phyloP scores from a whole-genome alignment of 441 rosid genomes.

The Populus tomentosa region DNA sequence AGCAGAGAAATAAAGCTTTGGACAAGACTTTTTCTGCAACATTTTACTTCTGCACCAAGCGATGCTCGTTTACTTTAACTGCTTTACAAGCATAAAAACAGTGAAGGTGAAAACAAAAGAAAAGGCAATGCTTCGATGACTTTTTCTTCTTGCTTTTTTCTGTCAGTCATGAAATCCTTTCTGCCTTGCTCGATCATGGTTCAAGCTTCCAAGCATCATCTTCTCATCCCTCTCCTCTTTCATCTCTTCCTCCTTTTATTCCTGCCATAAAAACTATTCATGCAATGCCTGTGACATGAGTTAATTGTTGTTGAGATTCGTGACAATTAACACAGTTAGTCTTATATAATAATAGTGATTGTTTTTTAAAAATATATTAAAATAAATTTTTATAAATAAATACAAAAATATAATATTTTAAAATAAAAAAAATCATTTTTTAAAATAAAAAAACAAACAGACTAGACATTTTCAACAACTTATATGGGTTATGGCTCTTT shows the following conservation, averaged over 20 bases:
- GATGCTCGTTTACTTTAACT: constrained; percentile 7
- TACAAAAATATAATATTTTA: too few relatives aligned
- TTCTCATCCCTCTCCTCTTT: background rate
- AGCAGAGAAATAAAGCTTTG: background rate
- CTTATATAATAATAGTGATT: too few relatives aligned
- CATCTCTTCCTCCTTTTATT: too few relatives aligned
- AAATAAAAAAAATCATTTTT: too few relatives aligned
- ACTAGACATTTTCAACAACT: too few relatives aligned
- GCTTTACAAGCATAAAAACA: background rate
- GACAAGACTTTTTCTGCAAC: background rate
- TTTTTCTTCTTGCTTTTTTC: background rate
- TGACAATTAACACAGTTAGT: too few relatives aligned
- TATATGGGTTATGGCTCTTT: too few relatives aligned
- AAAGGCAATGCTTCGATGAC: background rate
- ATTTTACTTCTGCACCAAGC: constrained; percentile 2
- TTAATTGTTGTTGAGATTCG: background rate
- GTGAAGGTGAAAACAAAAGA: background rate
- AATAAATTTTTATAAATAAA: too few relatives aligned
- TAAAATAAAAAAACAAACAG: too few relatives aligned
- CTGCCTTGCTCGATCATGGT: too few relatives aligned
- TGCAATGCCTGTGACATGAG: background rate
- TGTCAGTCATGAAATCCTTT: background rate
- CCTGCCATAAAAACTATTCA: background rate
- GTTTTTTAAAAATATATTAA: too few relatives aligned
- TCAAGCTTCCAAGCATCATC: too few relatives aligned